Conservation (phyloP, 31 red algal species). For the Asparagopsis taxiformis region DNA sequence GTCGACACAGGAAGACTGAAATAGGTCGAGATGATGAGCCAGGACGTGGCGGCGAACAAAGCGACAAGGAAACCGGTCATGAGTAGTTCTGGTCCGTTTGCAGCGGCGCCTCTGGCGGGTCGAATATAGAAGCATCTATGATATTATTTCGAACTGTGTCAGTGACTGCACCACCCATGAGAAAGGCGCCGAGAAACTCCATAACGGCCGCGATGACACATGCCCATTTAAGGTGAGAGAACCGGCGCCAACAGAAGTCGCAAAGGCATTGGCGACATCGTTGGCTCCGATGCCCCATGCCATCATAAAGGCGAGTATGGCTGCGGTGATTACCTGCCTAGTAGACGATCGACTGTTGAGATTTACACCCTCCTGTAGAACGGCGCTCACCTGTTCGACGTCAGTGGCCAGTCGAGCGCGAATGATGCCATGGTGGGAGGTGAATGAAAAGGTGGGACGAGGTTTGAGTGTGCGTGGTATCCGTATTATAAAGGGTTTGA, state of each 20-base stretch:
- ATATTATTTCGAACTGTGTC: slow-evolving; percentile 86
- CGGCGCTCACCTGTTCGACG: no score
- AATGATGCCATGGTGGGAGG: no score
- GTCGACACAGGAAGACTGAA: slow-evolving; percentile 92
- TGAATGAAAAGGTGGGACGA: no score
- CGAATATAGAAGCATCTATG: slow-evolving; percentile 67
- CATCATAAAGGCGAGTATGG: slow-evolving; percentile 79
- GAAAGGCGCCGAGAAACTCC: slow-evolving; percentile 78
- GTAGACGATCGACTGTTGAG: slow-evolving; percentile 45
- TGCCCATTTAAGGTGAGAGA: slow-evolving; percentile 74
- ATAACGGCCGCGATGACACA: slow-evolving; percentile 81
- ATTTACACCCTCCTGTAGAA: slow-evolving; percentile 22
- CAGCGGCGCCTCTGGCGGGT: slow-evolving; percentile 46
- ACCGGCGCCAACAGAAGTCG: slow-evolving; percentile 87
- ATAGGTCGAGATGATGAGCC: slow-evolving; percentile 86
- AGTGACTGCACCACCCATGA: slow-evolving; percentile 74
- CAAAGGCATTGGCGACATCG: slow-evolving; percentile 94
- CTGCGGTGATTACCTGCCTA: slow-evolving; percentile 68
- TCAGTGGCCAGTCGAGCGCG: no score
- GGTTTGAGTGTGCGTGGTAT: no score
- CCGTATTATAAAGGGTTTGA: no score
- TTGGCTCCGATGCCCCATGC: slow-evolving; percentile 94
- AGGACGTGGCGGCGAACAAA: slow-evolving; percentile 71
- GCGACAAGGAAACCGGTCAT: slow-evolving; percentile 81
- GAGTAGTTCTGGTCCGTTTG: slow-evolving; percentile 77